Conservation (phyloP, 2,329 filamentous ascomycete genomes). For the Thelonectria rubi region DNA sequence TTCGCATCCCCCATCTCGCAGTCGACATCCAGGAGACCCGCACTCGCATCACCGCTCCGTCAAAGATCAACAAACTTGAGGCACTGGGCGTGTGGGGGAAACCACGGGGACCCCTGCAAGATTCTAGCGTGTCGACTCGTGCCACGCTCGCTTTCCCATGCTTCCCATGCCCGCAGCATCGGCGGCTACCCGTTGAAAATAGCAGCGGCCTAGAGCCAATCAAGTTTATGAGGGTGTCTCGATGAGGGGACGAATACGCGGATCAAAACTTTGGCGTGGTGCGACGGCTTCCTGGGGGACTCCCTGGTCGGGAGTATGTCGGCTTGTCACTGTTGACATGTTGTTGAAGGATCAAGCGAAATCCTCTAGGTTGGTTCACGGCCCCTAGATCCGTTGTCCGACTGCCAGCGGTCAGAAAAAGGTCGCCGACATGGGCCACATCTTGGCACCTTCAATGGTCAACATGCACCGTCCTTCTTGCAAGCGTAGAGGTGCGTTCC, state of each 20-base stretch:
- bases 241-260: neutral
- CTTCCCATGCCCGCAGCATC: neutral
- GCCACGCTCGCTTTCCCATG: neutral
- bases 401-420: no score
- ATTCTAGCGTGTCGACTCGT: conserved; percentile 3
- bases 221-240: neutral
- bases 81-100: neutral
- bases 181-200: conserved; percentile 14
- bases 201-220: conserved; percentile 7
- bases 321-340: neutral
- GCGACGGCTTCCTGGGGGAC: neutral
- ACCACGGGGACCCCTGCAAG: neutral
- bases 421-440: no score
- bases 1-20: no score
- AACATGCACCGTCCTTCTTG: neutral
- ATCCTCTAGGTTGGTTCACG: no score
- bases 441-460: neutral
- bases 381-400: no score
- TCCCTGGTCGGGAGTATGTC: neutral
- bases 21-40: no score
- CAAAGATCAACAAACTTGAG: neutral
- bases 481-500: no score
- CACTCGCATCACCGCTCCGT: no score
- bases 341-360: neutral
- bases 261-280: neutral